Conservation (phyloP, 2,329 filamentous ascomycete genomes). For the Curvularia eragrostidis region DNA sequence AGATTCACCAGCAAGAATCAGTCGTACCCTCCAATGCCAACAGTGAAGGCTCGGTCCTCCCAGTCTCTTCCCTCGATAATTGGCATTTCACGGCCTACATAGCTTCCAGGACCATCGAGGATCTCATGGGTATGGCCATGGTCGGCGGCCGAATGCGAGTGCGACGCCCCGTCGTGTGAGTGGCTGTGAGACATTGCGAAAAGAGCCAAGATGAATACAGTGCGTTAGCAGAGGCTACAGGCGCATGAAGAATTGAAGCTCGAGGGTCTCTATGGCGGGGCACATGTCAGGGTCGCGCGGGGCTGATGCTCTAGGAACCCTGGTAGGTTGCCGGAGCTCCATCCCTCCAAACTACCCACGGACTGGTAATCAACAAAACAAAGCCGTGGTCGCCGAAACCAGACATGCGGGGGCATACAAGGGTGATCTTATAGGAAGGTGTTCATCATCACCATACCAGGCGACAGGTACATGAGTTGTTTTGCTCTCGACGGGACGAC, state of each 20-base stretch:
- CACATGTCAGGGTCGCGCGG: conserved; percentile 24
- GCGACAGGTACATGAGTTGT: conserved; percentile 12
- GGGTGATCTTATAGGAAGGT: conserved; percentile 16
- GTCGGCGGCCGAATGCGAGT: conserved; percentile 61
- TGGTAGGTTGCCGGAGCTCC: conserved; percentile 7
- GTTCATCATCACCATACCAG: conserved; percentile 21
- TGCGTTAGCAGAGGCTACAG: background rate
- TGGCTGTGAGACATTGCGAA: conserved; percentile 42
- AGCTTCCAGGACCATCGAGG: conserved; percentile 90
- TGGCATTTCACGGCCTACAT: conserved; percentile 88
- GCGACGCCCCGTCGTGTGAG: conserved; percentile 51
- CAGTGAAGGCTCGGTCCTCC: conserved; percentile 87
- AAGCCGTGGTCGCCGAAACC: conserved; percentile 1
- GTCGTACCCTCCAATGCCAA: conserved; percentile 94
- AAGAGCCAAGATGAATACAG: background rate
- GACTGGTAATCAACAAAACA: background rate
- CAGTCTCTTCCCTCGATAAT: conserved; percentile 88
- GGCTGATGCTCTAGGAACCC: conserved; percentile 16
- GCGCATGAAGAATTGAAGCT: conserved; percentile 10
- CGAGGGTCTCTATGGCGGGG: conserved; percentile 29
- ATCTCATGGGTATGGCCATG: conserved; percentile 98
- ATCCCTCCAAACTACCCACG: background rate
- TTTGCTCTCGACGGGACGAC: background rate
- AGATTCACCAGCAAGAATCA: background rate
- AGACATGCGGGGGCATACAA: conserved; percentile 7